Percentiles rank a stretch among this genome's conserved stretches.
Evolutionary conservation across 163 green algal species (phyloP).

Genomic region (Scenedesmus sp.): DNA sequence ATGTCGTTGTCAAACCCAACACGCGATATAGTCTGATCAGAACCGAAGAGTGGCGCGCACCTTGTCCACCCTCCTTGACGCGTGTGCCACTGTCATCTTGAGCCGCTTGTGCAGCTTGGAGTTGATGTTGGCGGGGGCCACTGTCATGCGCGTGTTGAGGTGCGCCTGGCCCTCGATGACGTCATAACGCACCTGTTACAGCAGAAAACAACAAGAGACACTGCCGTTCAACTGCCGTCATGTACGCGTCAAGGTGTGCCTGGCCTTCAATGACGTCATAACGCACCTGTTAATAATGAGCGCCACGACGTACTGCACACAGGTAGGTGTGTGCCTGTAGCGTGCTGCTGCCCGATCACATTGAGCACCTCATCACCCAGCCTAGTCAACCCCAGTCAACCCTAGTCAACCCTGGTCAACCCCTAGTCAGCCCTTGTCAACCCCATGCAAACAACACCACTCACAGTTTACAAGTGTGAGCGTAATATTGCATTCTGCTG

Average conservation of each 20-base stretch:
- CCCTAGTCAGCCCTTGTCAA: too few species aligned
- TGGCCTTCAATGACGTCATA: slow-evolving; percentile 65
- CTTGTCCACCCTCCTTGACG: slow-evolving; percentile 71
- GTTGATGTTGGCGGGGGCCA: slow-evolving; percentile 77
- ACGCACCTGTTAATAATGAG: neutral
- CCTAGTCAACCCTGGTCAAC: too few species aligned
- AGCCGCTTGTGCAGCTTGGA: slow-evolving; percentile 81
- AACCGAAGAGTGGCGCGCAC: slow-evolving; percentile 52
- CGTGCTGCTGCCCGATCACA: too few species aligned
- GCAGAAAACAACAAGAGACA: neutral
- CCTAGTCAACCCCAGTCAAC: too few species aligned
- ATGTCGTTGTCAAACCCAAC: too few species aligned
- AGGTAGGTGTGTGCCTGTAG: too few species aligned
- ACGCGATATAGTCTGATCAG: too few species aligned
- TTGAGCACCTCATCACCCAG: too few species aligned
- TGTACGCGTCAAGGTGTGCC: slow-evolving; percentile 67
- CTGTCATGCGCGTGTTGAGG: slow-evolving; percentile 70
- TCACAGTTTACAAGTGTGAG: too few species aligned
- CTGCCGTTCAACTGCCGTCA: slow-evolving; percentile 49
- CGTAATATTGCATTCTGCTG: too few species aligned
- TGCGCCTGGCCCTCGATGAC: slow-evolving; percentile 71
- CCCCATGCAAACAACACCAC: too few species aligned
- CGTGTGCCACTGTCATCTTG: slow-evolving; percentile 26
- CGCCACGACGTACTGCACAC: too few species aligned
- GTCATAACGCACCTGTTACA: slow-evolving; percentile 26